Evolutionary conservation across 371 early-diverging fungal species (phyloP), one percentile per base, ranked within the genome.

Genomic region (Mucor velutinosus): DNA sequence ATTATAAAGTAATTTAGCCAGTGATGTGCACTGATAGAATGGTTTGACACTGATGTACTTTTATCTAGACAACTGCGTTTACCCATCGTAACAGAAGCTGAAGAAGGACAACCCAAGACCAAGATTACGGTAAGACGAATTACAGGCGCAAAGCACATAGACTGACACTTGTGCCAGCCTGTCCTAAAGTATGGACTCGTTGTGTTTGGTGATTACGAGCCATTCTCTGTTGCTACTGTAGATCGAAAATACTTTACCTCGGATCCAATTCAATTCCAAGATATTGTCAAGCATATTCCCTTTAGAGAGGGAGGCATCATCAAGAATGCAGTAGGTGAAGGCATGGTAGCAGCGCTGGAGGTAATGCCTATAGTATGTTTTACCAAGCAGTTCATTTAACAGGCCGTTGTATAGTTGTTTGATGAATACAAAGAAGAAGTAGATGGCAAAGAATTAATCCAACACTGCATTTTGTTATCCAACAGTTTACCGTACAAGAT

Each of bases 171-270:
- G 41, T 2, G 33, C 3, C 69, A 88, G 88, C 87, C 87, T 12
- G 68, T 85, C 17, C 70, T 88, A n/a, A 83, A 82, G 29, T 90
- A 84, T 64, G 89, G 88, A n/a, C 64, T 90, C 51, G 86, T 85
- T 3, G 76, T 88, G 3, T 90, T 85, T 75, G 89, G 88, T n/a
- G 90, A 90, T 69, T 88, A 88, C 69, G 85, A 85, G 32, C 88
- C 88, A 0, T 78, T 77, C 21, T 87, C 86, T 5, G 64, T 82
- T 7, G 75, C 78, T 7, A 84, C 86, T 7, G 83, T 88, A 17
- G 88, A 87, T 62, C 72, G 83, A 35, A 84, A 86, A 43, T 85
- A 84, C 63, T 83, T 87, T 55, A 85, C 85, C 7, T 78, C 81
- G 0, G 87, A 90, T 55, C 74, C 80, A 25, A 62, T 78, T 39